Conservation (phyloP, 768 basidiomycete genomes). For the Exsudoporus frostii region DNA sequence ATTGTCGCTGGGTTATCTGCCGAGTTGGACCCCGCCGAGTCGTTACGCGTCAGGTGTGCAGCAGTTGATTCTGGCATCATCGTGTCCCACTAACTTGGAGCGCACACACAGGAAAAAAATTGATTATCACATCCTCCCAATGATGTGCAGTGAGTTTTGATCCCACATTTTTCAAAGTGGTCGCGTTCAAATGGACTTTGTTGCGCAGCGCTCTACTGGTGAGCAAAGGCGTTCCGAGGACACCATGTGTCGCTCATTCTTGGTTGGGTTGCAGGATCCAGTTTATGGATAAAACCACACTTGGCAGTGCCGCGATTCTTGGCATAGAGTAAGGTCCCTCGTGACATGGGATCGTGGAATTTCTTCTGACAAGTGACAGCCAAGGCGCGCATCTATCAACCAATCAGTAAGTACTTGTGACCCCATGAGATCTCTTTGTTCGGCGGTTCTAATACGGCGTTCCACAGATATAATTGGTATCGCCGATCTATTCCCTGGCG, state of each 20-base stretch:
- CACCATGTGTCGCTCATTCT: background rate
- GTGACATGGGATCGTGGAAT: background rate
- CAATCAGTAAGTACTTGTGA: constrained; percentile 47
- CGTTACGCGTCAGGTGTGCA: constrained; percentile 47
- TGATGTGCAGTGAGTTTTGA: constrained; percentile 63
- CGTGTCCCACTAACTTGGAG: background rate
- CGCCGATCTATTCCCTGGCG: background rate
- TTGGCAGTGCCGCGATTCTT: constrained; percentile 64
- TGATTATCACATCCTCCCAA: constrained; percentile 61
- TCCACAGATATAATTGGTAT: constrained; percentile 62
- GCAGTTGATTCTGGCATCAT: background rate
- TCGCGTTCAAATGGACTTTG: background rate
- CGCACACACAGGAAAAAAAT: constrained; percentile 48
- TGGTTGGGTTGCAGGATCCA: constrained; percentile 50
- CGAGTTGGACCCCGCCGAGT: constrained; percentile 52
- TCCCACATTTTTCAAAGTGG: background rate
- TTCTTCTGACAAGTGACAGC: constrained; percentile 31
- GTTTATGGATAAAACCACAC: constrained; percentile 75
- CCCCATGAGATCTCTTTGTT: background rate
- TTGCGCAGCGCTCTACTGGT: constrained; percentile 54
- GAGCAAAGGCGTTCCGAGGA: background rate
- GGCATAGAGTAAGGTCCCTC: constrained; percentile 54
- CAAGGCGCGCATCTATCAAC: constrained; percentile 59
- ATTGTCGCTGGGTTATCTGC: constrained; percentile 44
- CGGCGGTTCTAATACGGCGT: background rate